Percentiles rank a stretch among this genome's conserved stretches.
These are phyloP conservation scores for Solanum neorickii DNA, from an alignment of 257 asterid genomes.

Conservation along the genomic window DNA sequence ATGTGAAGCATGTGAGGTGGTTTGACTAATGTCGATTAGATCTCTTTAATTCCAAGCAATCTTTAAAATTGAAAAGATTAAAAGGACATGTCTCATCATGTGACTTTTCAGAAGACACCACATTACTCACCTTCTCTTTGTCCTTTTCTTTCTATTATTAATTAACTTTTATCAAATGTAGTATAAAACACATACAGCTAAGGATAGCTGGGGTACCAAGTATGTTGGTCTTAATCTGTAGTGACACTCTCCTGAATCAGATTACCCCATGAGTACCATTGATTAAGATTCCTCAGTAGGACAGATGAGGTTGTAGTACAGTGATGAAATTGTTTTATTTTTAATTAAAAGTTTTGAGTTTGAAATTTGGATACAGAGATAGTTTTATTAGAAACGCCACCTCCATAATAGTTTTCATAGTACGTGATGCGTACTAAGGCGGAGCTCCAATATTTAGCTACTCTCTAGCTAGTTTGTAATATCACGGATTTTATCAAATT, in stretches of 20 bases:
- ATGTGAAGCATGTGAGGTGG: constrained; percentile 15
- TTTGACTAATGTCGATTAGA: constrained; percentile 7
- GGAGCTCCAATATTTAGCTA: too few species aligned
- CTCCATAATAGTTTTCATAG: too few species aligned
- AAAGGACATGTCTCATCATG: constrained; percentile 18
- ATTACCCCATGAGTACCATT: background rate
- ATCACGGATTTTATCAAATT: too few species aligned
- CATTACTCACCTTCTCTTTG: constrained; percentile 5
- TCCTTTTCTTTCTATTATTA: background rate
- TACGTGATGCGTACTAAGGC: too few species aligned
- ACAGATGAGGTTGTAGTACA: too few species aligned
- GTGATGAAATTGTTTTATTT: too few species aligned
- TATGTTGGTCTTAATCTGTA: background rate
- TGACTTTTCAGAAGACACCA: constrained; percentile 11
- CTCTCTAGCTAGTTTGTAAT: too few species aligned
- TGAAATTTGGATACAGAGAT: too few species aligned
- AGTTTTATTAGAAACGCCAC: too few species aligned
- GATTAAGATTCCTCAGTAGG: background rate
- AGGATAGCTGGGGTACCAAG: constrained; percentile 4
- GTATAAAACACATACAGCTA: constrained; percentile 10
- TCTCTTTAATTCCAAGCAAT: constrained; percentile 1
- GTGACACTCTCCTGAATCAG: background rate
- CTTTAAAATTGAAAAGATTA: constrained; percentile 1
- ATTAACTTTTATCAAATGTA: background rate
- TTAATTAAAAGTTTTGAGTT: too few species aligned